Evolutionary conservation across 257 asterid species (phyloP), one percentile per base, ranked within the genome.

Genomic region (Rhazya stricta): DNA sequence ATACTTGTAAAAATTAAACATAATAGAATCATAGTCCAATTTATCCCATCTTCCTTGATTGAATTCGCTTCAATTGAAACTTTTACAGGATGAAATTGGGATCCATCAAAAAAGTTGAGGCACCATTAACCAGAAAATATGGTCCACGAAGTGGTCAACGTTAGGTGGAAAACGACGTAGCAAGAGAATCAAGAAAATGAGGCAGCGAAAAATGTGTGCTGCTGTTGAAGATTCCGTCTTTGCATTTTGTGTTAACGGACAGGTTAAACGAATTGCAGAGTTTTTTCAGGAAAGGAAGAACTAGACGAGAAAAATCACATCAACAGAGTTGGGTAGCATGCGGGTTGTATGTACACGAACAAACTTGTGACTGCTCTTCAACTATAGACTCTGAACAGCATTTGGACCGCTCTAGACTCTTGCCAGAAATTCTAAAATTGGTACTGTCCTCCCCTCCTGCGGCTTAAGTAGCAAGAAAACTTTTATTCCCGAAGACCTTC

Each of bases 321-420:
- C n/a, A 15, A 34, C 50, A 8, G 9, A 6, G 7, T 4, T 6
- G 16, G 58, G 30, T 60, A 12, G 54, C 78, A 75, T 13, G 67
- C 0, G 41, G 10, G 67, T 60, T 51, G 68, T n/a, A n/a, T 25
- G 19, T 41, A 42, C 58, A 76, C 79, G 79, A 51, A n/a, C 74
- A 8, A 13, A 41, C 4, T 75, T 67, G 42, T 41, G 19, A 25
- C n/a, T 36, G 25, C 2, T n/a, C 21, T 19, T 18, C 12, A 56
- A 56, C 21, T 23, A n/a, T 9, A 12, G 67, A 6, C 54, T 60
- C 29, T 45, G 13, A n/a, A 18, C 43, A 5, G 15, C 41, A 48
- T 11, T 36, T n/a, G n/a, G 41, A 34, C n/a, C 13, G 30, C 54
- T 15, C 3, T 50, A 25, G 18, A 54, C 50, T 18, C 32, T 32